Evolutionary conservation across 208 protist species (phyloP).

Genomic region (Acanthamoeba polyphaga): DNA sequence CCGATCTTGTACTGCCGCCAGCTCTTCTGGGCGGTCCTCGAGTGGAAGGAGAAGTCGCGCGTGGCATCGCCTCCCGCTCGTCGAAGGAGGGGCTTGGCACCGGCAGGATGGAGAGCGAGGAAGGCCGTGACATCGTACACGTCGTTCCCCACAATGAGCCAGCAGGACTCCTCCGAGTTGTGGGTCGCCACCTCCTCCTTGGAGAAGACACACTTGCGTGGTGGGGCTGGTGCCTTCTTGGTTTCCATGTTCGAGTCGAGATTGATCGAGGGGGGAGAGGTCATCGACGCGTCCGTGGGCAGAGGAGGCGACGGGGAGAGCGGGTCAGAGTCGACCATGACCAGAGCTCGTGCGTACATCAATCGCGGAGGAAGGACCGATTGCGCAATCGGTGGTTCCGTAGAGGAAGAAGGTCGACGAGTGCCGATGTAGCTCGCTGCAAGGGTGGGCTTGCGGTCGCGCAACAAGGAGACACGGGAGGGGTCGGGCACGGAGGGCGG

Average conservation of each 20-base stretch:
- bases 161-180: slow-evolving; percentile 61
- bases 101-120: slow-evolving; percentile 11
- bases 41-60: slow-evolving; percentile 53
- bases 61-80: slow-evolving; percentile 42
- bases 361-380: neutral
- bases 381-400: neutral
- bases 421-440: too few relatives aligned
- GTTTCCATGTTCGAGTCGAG: too few relatives aligned
- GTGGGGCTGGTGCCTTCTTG: too few relatives aligned
- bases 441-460: too few relatives aligned
- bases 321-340: neutral
- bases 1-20: too few relatives aligned
- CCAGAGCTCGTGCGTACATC: neutral
- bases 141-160: slow-evolving; percentile 49
- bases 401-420: too few relatives aligned
- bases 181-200: slow-evolving; percentile 42
- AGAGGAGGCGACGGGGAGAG: neutral
- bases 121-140: slow-evolving; percentile 70
- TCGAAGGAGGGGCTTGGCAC: slow-evolving; percentile 55
- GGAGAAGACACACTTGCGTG: neutral
- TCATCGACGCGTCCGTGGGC: neutral
- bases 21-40: neutral
- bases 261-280: neutral
- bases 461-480: too few relatives aligned
- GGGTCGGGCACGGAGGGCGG: too few relatives aligned